Percentiles rank a stretch among this genome's conserved stretches.
Conservation (phyloP, 768 basidiomycete species). For the Boletus reticulatus region DNA sequence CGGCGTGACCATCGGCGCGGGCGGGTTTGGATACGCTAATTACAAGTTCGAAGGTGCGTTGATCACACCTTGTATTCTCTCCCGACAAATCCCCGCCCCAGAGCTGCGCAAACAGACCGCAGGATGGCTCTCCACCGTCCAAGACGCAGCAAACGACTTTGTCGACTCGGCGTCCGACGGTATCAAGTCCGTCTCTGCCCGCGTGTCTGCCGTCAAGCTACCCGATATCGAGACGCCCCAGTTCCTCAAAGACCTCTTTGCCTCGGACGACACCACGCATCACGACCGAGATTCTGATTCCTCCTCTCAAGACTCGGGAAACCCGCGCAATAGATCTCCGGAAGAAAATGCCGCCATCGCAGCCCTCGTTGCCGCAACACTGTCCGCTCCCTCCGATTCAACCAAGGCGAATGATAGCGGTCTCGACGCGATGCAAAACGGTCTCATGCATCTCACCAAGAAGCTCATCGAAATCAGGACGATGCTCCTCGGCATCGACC, state of each 20-base stretch:
- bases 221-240: conserved; percentile 56
- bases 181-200: conserved; percentile 56
- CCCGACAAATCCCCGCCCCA: conserved; percentile 26
- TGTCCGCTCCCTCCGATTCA: conserved; percentile 71
- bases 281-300: conserved; percentile 30
- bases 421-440: conserved; percentile 61
- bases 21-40: conserved; percentile 90
- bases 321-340: conserved; percentile 40
- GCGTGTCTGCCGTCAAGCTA: conserved; percentile 59
- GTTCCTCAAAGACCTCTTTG: conserved; percentile 67
- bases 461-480: conserved; percentile 95
- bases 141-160: conserved; percentile 58
- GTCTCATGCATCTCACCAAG: conserved; percentile 88
- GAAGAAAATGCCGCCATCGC: conserved; percentile 67
- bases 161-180: conserved; percentile 72
- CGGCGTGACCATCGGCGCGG: conserved; percentile 86
- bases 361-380: conserved; percentile 71
- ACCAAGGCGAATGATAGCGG: conserved; percentile 30
- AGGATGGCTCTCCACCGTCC: conserved; percentile 62
- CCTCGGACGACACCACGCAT: conserved; percentile 30
- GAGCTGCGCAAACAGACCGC: conserved; percentile 70
- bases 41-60: conserved; percentile 91
- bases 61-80: neutral
- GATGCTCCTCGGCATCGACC: conserved; percentile 95
- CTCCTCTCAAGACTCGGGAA: conserved; percentile 36